Evolutionary conservation across 495 filamentous ascomycete species (phyloP).

Genomic region (Hypoxylon intermedium): DNA sequence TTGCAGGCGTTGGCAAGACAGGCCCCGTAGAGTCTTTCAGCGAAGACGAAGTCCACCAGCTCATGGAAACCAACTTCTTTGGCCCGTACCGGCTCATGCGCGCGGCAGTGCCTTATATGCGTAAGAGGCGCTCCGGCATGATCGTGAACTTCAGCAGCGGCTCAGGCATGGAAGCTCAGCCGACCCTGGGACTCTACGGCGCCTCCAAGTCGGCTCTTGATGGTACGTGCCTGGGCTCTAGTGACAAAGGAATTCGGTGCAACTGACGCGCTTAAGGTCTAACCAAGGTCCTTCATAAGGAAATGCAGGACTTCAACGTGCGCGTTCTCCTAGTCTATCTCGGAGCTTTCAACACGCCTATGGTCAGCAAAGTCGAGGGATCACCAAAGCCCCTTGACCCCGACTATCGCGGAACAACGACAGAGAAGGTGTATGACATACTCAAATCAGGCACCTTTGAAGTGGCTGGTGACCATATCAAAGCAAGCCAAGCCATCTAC

Average conservation of each 20-base stretch:
- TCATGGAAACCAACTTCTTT: conserved; percentile 63
- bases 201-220: conserved; percentile 54
- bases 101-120: conserved; percentile 57
- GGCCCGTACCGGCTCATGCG: conserved; percentile 55
- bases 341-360: conserved; percentile 56
- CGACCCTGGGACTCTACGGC: conserved; percentile 50
- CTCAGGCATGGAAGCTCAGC: conserved; percentile 47
- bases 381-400: conserved; percentile 33
- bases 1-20: conserved; percentile 54
- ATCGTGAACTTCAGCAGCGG: conserved; percentile 56
- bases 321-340: conserved; percentile 44
- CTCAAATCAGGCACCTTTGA: conserved; percentile 42
- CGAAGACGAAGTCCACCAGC: conserved; percentile 45
- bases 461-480: conserved; percentile 45
- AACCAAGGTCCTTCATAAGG: conserved; percentile 49
- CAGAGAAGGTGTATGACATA: conserved; percentile 36
- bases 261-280: conserved; percentile 14
- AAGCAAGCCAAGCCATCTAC: conserved; percentile 45
- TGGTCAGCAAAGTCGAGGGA: conserved; percentile 39
- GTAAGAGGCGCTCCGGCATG: conserved; percentile 46
- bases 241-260: not conserved
- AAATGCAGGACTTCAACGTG: conserved; percentile 53
- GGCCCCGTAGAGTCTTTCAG: conserved; percentile 54
- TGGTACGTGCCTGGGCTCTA: too few relatives aligned
- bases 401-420: conserved; percentile 47